A percentile compares a stretch with the other conserved stretches of the same genome.
These are phyloP conservation scores for Morella rubra DNA, from an alignment of 306 rosid species.

Conservation along the genomic window DNA sequence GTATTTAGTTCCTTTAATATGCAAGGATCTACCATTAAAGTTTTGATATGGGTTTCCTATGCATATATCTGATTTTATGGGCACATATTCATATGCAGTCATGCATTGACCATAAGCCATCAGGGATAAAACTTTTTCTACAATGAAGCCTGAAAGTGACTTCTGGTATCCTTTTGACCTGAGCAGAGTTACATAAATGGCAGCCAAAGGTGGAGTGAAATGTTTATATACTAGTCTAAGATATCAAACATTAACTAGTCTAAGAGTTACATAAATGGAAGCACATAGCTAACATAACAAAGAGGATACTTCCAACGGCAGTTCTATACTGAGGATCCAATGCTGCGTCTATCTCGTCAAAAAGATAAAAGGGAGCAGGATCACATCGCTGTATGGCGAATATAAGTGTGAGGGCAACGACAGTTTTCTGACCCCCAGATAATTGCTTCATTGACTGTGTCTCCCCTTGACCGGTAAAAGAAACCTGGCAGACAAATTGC, in stretches of 20 bases:
- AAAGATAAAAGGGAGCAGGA: slow-evolving; percentile 98
- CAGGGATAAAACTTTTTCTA: not conserved
- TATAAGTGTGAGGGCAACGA: slow-evolving; percentile 94
- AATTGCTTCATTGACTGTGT: slow-evolving; percentile 98
- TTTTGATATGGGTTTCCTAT: not conserved
- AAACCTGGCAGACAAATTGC: slow-evolving; percentile 59
- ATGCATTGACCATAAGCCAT: not conserved
- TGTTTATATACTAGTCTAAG: not conserved
- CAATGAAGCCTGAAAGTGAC: not conserved
- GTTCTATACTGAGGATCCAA: slow-evolving; percentile 98
- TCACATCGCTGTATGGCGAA: slow-evolving; percentile 99
- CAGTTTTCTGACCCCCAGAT: slow-evolving; percentile 99
- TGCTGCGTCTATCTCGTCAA: slow-evolving; percentile 97
- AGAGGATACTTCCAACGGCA: slow-evolving; percentile 97
- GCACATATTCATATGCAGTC: not conserved
- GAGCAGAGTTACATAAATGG: not conserved
- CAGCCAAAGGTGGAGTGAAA: not conserved
- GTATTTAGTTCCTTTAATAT: not conserved
- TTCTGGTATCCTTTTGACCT: not conserved
- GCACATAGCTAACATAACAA: slow-evolving; percentile 10
- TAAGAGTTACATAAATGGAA: not conserved
- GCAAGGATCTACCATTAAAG: slow-evolving; percentile 1
- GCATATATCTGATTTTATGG: not conserved
- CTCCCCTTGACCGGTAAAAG: slow-evolving; percentile 97
- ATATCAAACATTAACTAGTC: not conserved